Base-by-base conservation (phyloP, 1,284 basidiomycete species). In the Agaricales sp. region DNA sequence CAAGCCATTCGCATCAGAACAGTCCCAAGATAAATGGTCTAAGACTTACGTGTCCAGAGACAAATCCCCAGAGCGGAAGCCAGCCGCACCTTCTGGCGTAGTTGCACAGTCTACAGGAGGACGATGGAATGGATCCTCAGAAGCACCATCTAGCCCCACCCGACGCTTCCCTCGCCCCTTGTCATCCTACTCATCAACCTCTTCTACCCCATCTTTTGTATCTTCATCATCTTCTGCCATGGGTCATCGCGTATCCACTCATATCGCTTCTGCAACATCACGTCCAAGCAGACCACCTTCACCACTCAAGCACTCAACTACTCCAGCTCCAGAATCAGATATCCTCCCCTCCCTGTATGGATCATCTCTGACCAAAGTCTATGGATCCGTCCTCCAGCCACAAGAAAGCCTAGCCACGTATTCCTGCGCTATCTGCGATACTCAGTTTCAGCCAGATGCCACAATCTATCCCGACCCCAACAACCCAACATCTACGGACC, bases 381-480 rank as follows among this genome's bases (percentile, higher is more conserved):
- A 88, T 56, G 87, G 87, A 24, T 87, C 86, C 1, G 74, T 90
- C 22, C 67, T 90, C 18, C 87, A 89, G 58, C 77, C 83, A n/a
- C 81, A 80, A 57, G 82, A 85, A 58, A 74, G 80, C 4, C 70
- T 88, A 20, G 63, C 71, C 8, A 74, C 76, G 12, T 82, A 83
- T 58, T 74, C 75, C 2, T 90, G 87, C 59, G 72, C 74, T 30
- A 61, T 77, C n/a, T 90, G 87, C 58, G 66, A 68, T 6, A 63
- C 70, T 0, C 67, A 71, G 3, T 90, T 90, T 59, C 75, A 78
- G 45, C 86, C 86, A 1, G 86, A 90, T 61, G 78, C 82, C 19
- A 89, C 87, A 24, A 86, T 90, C 53, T 90, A 87, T 59, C 87
- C 87, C 1, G 80, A 87, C 56, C 85, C 82, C 22, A 56, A 66